A percentile compares a stretch with the other conserved stretches of the same genome.
phyloP scores from a whole-genome alignment of 805 yeast genomes.

The Nakazawaea sp. region DNA sequence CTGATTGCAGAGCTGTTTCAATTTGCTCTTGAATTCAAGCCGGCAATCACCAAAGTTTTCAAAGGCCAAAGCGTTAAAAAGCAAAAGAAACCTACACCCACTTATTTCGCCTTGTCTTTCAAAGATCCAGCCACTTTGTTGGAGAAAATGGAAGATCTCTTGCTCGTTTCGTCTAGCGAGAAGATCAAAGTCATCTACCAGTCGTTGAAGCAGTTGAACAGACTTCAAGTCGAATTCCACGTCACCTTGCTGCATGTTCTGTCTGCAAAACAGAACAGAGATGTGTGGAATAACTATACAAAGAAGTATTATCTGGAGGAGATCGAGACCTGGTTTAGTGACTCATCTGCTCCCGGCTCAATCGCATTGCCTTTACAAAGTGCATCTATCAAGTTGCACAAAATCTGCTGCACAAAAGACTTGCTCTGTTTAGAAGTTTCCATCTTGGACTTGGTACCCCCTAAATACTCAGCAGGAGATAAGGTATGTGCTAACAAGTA shows the following conservation, averaged over 20 bases:
- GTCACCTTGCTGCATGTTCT: slow-evolving; percentile 54
- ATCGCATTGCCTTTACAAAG: slow-evolving; percentile 14
- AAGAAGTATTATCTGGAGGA: slow-evolving; percentile 12
- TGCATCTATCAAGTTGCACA: slow-evolving; percentile 34
- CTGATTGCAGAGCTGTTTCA: slow-evolving; percentile 40
- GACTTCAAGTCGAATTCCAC: slow-evolving; percentile 54
- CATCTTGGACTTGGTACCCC: slow-evolving; percentile 15
- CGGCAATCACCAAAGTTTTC: slow-evolving; percentile 36
- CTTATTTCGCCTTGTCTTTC: slow-evolving; percentile 40
- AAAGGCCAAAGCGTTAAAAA: slow-evolving; percentile 11
- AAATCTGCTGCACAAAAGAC: slow-evolving; percentile 41
- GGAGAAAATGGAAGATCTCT: slow-evolving; percentile 14
- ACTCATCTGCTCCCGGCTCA: not conserved
- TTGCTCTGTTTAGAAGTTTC: slow-evolving; percentile 51
- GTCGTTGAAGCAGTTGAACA: slow-evolving; percentile 20
- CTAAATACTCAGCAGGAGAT: slow-evolving; percentile 9
- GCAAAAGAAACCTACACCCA: slow-evolving; percentile 21
- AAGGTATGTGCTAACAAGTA: slow-evolving; percentile 29
- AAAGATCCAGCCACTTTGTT: slow-evolving; percentile 14
- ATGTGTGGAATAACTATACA: slow-evolving; percentile 9
- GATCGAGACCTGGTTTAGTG: slow-evolving; percentile 15
- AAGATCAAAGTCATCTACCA: slow-evolving; percentile 6
- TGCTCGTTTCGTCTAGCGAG: slow-evolving; percentile 5
- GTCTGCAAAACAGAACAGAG: slow-evolving; percentile 2
- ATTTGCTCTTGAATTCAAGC: slow-evolving; percentile 47